phyloP scores from a whole-genome alignment of 176 grass and related monocot species.

The Oryza meridionalis region DNA sequence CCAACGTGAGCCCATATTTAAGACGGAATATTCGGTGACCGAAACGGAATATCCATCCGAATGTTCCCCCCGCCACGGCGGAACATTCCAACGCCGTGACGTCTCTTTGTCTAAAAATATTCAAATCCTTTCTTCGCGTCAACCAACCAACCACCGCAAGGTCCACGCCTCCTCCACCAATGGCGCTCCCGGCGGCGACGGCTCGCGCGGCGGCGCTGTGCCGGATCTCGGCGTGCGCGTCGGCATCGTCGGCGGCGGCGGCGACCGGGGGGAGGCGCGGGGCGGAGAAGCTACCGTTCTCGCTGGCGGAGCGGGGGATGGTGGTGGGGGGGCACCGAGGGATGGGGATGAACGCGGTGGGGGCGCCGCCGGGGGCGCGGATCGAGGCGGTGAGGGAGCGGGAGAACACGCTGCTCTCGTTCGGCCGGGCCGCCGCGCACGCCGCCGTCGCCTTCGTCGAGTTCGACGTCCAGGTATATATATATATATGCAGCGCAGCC shows the following conservation, averaged over 20 bases:
- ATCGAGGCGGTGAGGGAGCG: constrained; percentile 45
- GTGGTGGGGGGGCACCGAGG: constrained; percentile 62
- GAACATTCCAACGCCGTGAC: background rate
- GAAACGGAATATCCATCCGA: constrained; percentile 14
- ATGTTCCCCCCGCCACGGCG: constrained; percentile 3
- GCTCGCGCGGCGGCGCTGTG: constrained; percentile 28
- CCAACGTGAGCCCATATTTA: background rate
- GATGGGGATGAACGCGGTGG: constrained; percentile 69
- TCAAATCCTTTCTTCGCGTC: constrained; percentile 11
- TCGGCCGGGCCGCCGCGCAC: constrained; percentile 51
- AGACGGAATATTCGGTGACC: background rate
- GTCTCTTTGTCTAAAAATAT: constrained; percentile 33
- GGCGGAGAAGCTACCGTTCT: constrained; percentile 20
- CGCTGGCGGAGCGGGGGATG: constrained; percentile 41
- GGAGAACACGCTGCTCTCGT: constrained; percentile 73
- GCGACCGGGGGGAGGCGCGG: background rate
- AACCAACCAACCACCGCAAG: constrained; percentile 6
- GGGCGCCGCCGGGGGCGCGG: constrained; percentile 37
- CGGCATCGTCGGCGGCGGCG: background rate
- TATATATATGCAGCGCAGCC: background rate
- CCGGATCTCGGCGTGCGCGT: constrained; percentile 35
- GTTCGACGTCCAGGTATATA: constrained; percentile 66
- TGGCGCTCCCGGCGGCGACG: constrained; percentile 35
- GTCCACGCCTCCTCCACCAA: background rate
- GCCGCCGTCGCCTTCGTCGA: constrained; percentile 63